These are phyloP conservation scores for Ophiostoma fasciatum DNA, from an alignment of 2,329 filamentous ascomycete species.

Conservation along the genomic window DNA sequence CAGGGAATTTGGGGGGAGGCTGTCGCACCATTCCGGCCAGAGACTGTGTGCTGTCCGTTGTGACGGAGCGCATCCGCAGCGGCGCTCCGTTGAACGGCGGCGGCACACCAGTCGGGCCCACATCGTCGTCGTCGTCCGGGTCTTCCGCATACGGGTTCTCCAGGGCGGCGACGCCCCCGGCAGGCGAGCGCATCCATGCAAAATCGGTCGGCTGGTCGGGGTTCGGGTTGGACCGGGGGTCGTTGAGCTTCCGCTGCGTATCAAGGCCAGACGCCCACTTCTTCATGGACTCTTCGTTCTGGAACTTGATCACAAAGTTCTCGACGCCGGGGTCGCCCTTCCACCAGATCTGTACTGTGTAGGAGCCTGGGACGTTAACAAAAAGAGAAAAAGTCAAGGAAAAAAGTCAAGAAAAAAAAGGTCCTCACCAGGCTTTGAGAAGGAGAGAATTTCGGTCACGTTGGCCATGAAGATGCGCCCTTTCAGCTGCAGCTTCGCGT, in stretches of 20 bases:
- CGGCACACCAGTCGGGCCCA: constrained; percentile 24
- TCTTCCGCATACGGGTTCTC: constrained; percentile 69
- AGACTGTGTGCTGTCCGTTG: constrained; percentile 51
- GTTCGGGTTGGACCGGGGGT: constrained; percentile 30
- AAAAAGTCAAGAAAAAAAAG: too few relatives aligned
- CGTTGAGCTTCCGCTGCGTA: constrained; percentile 51
- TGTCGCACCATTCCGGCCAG: constrained; percentile 41
- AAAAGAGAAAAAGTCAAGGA: neutral
- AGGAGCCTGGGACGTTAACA: constrained; percentile 46
- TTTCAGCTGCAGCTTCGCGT: constrained; percentile 81
- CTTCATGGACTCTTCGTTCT: constrained; percentile 81
- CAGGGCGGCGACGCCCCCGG: constrained; percentile 32
- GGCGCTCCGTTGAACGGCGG: constrained; percentile 32
- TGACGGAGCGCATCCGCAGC: constrained; percentile 61
- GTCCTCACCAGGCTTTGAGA: constrained; percentile 83
- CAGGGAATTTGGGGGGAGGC: constrained; percentile 57
- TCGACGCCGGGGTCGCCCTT: constrained; percentile 92
- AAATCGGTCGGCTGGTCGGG: constrained; percentile 53
- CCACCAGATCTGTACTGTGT: constrained; percentile 97
- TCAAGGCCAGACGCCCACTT: constrained; percentile 80
- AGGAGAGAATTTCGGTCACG: constrained; percentile 82
- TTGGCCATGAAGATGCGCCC: constrained; percentile 99
- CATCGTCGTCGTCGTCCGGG: constrained; percentile 50
- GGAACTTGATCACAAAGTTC: constrained; percentile 89
- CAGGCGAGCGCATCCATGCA: constrained; percentile 58